Percentiles rank a stretch among this genome's conserved stretches.
Conservation (phyloP, 139 green algal species). For the Prasinococcaceae sp. region DNA sequence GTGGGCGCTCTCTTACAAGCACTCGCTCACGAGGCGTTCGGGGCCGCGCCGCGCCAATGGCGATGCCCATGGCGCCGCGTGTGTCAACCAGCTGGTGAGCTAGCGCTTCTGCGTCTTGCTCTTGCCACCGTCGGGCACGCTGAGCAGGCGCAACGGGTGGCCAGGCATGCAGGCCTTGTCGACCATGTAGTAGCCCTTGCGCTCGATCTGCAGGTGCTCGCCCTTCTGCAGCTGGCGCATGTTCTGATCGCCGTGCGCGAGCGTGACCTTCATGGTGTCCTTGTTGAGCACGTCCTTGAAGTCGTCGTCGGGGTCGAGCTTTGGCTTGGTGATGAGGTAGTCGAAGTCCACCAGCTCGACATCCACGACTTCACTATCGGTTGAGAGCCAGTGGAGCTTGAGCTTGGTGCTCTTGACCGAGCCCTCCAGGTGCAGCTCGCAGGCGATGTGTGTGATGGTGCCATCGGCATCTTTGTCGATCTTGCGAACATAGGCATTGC, state of each 20-base stretch:
- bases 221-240: slow-evolving; percentile 80
- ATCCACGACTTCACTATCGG: slow-evolving; percentile 28
- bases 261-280: slow-evolving; percentile 15
- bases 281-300: slow-evolving; percentile 55
- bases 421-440: slow-evolving; percentile 68
- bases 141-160: slow-evolving; percentile 70
- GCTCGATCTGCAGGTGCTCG: slow-evolving; percentile 89
- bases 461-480: slow-evolving; percentile 2
- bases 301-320: slow-evolving; percentile 81
- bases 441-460: slow-evolving; percentile 27
- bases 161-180: slow-evolving; percentile 46
- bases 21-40: too few relatives aligned
- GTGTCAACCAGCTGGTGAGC: too few relatives aligned
- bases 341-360: slow-evolving; percentile 67
- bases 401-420: slow-evolving; percentile 88
- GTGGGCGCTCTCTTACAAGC: too few relatives aligned
- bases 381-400: slow-evolving; percentile 93
- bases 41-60: too few relatives aligned
- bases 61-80: too few relatives aligned
- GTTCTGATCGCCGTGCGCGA: slow-evolving; percentile 79
- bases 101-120: too few relatives aligned
- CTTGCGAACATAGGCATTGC: slow-evolving; percentile 68
- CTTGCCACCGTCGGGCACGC: slow-evolving; percentile 94
- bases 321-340: slow-evolving; percentile 89
- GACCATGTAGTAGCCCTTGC: slow-evolving; percentile 93